Conservation (phyloP, 257 asterid genomes). For the Handroanthus guayacan region DNA sequence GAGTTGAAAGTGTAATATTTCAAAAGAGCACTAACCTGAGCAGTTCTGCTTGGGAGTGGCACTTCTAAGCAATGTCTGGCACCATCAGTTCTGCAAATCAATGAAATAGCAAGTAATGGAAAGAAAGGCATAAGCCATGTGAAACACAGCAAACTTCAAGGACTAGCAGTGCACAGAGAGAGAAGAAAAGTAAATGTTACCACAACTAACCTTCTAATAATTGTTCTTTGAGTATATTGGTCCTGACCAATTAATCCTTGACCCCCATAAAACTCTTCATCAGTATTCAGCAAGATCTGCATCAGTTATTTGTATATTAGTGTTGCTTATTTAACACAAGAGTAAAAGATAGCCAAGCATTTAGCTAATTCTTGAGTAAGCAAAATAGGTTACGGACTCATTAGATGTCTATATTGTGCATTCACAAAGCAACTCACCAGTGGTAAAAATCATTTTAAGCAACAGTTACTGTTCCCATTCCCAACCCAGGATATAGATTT, state of each 20-base stretch:
- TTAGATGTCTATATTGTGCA: background rate
- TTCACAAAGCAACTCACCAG: background rate
- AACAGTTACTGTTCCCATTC: background rate
- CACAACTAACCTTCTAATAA: slow-evolving; percentile 62
- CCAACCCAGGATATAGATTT: slow-evolving; percentile 1
- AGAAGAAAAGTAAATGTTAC: slow-evolving; percentile 11
- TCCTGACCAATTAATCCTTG: slow-evolving; percentile 65
- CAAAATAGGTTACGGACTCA: background rate
- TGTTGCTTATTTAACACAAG: slow-evolving; percentile 15
- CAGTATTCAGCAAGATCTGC: slow-evolving; percentile 81
- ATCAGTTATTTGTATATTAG: slow-evolving; percentile 34
- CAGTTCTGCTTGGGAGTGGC: slow-evolving; percentile 86
- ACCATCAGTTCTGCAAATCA: slow-evolving; percentile 75
- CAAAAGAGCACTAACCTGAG: slow-evolving; percentile 67
- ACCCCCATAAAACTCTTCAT: slow-evolving; percentile 84
- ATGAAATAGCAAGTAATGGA: slow-evolving; percentile 27
- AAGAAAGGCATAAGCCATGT: slow-evolving; percentile 24
- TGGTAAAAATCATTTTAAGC: slow-evolving; percentile 2
- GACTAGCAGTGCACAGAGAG: slow-evolving; percentile 1
- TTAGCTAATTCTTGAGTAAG: slow-evolving; percentile 16
- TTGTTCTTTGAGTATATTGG: slow-evolving; percentile 70
- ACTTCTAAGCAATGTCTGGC: slow-evolving; percentile 76
- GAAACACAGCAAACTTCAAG: slow-evolving; percentile 17
- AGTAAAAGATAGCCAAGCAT: slow-evolving; percentile 16
- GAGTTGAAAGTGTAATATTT: slow-evolving; percentile 22